Percentiles rank a stretch among this genome's conserved stretches.
These are phyloP conservation scores for Ceratobasidium sp. DNA, from an alignment of 1,284 basidiomycete genomes.

Conservation along the genomic window DNA sequence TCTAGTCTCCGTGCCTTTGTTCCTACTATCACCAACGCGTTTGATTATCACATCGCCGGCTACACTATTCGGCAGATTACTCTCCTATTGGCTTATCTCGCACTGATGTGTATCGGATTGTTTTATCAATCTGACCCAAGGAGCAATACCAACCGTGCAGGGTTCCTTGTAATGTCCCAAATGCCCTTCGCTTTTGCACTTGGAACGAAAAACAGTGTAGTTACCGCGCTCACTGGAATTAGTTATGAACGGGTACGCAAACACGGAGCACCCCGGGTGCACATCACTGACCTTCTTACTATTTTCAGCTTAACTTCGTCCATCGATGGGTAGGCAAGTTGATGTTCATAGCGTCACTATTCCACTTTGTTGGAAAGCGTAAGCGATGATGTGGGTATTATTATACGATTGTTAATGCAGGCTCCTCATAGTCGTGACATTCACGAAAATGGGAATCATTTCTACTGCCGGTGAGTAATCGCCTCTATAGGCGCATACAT, in stretches of 20 bases:
- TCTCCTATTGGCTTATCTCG: constrained; percentile 18
- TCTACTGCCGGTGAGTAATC: neutral
- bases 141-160: constrained; percentile 35
- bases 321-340: constrained; percentile 41
- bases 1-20: neutral
- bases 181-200: constrained; percentile 40
- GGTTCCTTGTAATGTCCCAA: constrained; percentile 39
- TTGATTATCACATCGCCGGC: constrained; percentile 11
- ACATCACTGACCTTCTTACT: neutral
- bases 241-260: constrained; percentile 40
- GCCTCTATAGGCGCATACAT: neutral
- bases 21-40: neutral
- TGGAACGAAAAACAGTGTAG: constrained; percentile 40
- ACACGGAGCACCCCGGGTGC: neutral
- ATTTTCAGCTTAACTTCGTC: constrained; percentile 38
- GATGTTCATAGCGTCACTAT: constrained; percentile 40
- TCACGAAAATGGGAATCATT: constrained; percentile 27
- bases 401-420: neutral
- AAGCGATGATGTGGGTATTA: neutral
- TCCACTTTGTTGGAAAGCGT: constrained; percentile 40
- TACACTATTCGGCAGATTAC: constrained; percentile 15
- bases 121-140: constrained; percentile 33
- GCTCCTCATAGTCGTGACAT: constrained; percentile 34
- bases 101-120: constrained; percentile 10
- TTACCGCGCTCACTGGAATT: constrained; percentile 31